These are phyloP conservation scores for Hirsutella thompsonii DNA, from an alignment of 2,329 filamentous ascomycete genomes.

Conservation along the genomic window DNA sequence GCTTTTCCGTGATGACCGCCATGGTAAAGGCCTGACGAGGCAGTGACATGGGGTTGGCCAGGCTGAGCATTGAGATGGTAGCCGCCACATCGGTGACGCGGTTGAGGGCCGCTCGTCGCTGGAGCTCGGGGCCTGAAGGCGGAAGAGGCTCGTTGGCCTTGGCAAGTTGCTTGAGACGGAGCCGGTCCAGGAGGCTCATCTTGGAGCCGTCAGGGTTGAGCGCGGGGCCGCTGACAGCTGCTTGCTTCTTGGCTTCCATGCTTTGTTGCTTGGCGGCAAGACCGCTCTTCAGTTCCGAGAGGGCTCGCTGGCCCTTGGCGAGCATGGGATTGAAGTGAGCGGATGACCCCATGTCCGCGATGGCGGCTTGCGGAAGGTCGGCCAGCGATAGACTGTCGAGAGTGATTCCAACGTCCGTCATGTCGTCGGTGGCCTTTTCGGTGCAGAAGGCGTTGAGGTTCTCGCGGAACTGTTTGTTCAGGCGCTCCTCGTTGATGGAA, in stretches of 20 bases:
- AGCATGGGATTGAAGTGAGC: conserved; percentile 41
- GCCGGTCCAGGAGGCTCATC: conserved; percentile 62
- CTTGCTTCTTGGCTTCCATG: conserved; percentile 23
- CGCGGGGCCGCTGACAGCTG: conserved; percentile 6
- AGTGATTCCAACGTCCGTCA: conserved; percentile 30
- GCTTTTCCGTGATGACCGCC: conserved; percentile 46
- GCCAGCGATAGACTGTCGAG: conserved; percentile 39
- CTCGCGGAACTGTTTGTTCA: conserved; percentile 40
- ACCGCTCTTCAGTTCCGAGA: conserved; percentile 55
- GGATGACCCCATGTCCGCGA: conserved; percentile 16
- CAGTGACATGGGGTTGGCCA: conserved; percentile 33
- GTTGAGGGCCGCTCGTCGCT: conserved; percentile 52
- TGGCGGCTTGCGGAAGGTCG: conserved; percentile 23
- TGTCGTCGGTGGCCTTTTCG: conserved; percentile 15
- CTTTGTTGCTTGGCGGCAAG: conserved; percentile 40
- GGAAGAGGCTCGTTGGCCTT: conserved; percentile 43
- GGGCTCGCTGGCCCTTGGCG: conserved; percentile 52
- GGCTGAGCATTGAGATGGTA: conserved; percentile 53
- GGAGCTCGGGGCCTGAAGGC: conserved; percentile 41
- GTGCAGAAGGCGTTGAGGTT: conserved; percentile 36
- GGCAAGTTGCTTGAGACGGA: conserved; percentile 56
- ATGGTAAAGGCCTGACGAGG: conserved; percentile 54
- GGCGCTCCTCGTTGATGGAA: conserved; percentile 33
- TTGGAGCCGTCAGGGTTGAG: conserved; percentile 33
- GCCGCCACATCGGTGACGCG: conserved; percentile 55